A percentile compares a stretch with the other conserved stretches of the same genome.
phyloP scores from a whole-genome alignment of 2,329 filamentous ascomycete species.

The Penicillium verrucosum region DNA sequence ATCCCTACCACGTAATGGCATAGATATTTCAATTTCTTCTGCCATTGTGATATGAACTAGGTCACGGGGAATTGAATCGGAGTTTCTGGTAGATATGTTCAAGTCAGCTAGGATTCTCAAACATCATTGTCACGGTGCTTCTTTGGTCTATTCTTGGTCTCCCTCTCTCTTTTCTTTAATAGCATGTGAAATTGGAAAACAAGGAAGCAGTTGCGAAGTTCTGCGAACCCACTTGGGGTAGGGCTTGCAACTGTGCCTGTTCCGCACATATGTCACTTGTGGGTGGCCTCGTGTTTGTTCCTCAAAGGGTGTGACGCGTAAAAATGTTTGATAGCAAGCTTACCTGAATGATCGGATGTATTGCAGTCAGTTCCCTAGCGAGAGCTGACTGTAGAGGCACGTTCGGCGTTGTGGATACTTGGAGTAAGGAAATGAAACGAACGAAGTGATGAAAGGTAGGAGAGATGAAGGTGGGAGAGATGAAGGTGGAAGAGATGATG shows the following conservation, averaged over 20 bases:
- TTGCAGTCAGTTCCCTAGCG: neutral
- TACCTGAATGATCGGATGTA: neutral
- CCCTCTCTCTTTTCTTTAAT: neutral
- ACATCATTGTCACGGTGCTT: neutral
- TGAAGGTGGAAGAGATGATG: too few relatives aligned
- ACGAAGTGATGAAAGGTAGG: neutral
- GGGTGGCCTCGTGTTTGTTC: neutral
- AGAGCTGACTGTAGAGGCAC: neutral
- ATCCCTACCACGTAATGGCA: neutral
- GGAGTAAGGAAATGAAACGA: neutral
- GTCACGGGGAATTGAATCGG: neutral
- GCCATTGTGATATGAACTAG: neutral
- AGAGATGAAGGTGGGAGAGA: neutral
- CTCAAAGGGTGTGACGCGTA: neutral
- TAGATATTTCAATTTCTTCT: neutral
- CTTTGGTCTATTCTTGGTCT: neutral
- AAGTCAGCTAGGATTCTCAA: neutral
- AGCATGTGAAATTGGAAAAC: neutral
- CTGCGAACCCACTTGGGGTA: neutral
- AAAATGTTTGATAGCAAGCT: neutral
- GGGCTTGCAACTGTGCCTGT: neutral
- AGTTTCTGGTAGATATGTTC: neutral
- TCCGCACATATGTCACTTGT: neutral
- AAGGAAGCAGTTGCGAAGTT: neutral
- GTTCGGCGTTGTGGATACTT: neutral